Evolutionary conservation across 192 early-diverging fungal species (phyloP).

Genomic region (Cetraspora pellucida): DNA sequence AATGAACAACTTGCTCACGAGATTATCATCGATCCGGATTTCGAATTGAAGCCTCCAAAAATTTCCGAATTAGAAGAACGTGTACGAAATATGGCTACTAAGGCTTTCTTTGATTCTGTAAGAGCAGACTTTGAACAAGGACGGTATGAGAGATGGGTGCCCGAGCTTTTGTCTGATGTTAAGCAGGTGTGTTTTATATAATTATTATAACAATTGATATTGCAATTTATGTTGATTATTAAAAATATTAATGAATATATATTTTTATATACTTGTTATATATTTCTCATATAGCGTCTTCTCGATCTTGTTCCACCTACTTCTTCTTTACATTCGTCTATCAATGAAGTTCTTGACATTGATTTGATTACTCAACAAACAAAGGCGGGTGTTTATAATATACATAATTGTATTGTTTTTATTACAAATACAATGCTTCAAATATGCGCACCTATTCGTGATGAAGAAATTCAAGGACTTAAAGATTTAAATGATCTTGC

Average conservation of each 20-base stretch:
- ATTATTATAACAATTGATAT: neutral
- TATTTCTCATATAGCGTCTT: conserved; percentile 54
- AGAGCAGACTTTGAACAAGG: conserved; percentile 59
- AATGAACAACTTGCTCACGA: conserved; percentile 79
- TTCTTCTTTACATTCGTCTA: conserved; percentile 54
- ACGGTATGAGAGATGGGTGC: conserved; percentile 50
- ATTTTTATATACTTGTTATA: neutral
- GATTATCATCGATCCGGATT: conserved; percentile 73
- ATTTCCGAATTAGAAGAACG: conserved; percentile 53
- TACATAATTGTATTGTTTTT: conserved; percentile 46
- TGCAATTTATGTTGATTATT: neutral
- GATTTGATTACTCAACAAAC: conserved; percentile 71
- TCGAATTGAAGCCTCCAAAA: conserved; percentile 50
- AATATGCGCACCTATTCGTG: conserved; percentile 80
- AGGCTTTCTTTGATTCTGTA: conserved; percentile 74
- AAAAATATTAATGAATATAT: neutral
- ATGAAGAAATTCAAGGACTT: conserved; percentile 48
- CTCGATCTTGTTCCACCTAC: conserved; percentile 62
- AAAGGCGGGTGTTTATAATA: conserved; percentile 56
- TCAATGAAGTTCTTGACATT: conserved; percentile 69
- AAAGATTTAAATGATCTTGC: conserved; percentile 47
- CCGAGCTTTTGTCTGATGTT: conserved; percentile 58
- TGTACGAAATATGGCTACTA: conserved; percentile 61
- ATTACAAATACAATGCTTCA: conserved; percentile 63
- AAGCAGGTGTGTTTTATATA: conserved; percentile 48